Base-by-base conservation (phyloP, 2,329 filamentous ascomycete genomes). In the Xylariaceae sp. region DNA sequence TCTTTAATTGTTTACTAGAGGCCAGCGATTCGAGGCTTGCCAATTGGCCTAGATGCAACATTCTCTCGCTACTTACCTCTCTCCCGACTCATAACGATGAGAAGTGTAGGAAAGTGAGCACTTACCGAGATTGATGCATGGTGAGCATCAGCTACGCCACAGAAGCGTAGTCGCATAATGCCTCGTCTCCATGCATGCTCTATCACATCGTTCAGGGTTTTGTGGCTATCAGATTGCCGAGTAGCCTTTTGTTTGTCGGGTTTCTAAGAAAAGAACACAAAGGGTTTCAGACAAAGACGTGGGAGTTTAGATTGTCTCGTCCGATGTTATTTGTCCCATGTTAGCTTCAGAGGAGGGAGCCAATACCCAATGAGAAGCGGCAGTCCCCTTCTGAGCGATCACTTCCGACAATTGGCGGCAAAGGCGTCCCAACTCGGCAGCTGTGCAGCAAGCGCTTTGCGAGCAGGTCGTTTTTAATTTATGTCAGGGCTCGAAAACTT, bases 361-460 rank as follows among this genome's bases (percentile, higher is more conserved):
- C 18, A 35, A 42, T 11, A 43, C 50, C 64, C 63, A 66, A 67
- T 65, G 46, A 63, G 51, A 58, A 36, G 47, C 26, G 44, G 40
- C 23, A 62, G 50, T 45, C 61, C 62, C 60, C 63, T 64, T 64
- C 47, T 26, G 50, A 55, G 51, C 57, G 58, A 58, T 61, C 60
- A 60, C 55, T 48, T 58, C 48, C 48, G 53, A 49, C 57, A 53
- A 65, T 58, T 59, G 63, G 60, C 59, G 63, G 60, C 55, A 66
- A 62, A 59, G 39, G 40, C 39, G 44, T 57, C 40, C 44, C 55
- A 40, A 54, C 52, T 55, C 50, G 20, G 58, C 50, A 42, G 54
- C 57, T 49, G 56, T 59, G 59, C 58, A 56, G 58, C 60, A 67
- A 66, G 66, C 66, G 64, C 64, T 64, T 61, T 62, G 53, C 55